Evolutionary conservation across 2,329 filamentous ascomycete species (phyloP).

Genomic region (Furcasterigmium sp.): DNA sequence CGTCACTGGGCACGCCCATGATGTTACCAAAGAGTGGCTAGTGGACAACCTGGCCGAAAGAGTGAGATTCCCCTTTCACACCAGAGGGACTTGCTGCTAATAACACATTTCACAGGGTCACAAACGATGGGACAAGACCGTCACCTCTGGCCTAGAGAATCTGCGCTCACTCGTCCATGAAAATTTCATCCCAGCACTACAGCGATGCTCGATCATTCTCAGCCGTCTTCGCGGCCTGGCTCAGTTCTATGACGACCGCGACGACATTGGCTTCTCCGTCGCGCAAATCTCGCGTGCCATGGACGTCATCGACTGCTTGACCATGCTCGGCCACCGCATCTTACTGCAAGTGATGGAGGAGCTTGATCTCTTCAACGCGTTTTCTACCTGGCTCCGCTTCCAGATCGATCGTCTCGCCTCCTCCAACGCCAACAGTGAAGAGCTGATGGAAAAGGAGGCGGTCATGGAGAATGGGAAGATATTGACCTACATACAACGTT

Average conservation of each 20-base stretch:
- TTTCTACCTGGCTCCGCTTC: constrained; percentile 78
- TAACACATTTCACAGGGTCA: constrained; percentile 61
- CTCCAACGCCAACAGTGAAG: constrained; percentile 56
- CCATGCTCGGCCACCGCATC: constrained; percentile 68
- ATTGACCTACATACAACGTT: constrained; percentile 70
- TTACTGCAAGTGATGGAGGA: constrained; percentile 70
- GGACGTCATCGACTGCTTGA: constrained; percentile 71
- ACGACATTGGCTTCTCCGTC: constrained; percentile 61
- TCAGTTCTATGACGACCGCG: constrained; percentile 65
- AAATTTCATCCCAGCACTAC: constrained; percentile 81
- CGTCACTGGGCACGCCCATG: constrained; percentile 74
- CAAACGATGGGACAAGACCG: constrained; percentile 91
- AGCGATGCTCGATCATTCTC: constrained; percentile 75
- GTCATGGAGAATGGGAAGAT: constrained; percentile 69
- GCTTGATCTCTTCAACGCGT: constrained; percentile 68
- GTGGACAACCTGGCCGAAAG: constrained; percentile 76
- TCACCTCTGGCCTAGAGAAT: constrained; percentile 70
- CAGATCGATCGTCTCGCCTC: constrained; percentile 75
- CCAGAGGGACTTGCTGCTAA: too few relatives aligned
- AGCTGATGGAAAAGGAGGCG: constrained; percentile 72
- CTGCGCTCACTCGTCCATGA: constrained; percentile 77
- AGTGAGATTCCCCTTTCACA: constrained; percentile 48
- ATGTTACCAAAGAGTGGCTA: constrained; percentile 78
- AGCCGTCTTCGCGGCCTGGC: constrained; percentile 80
- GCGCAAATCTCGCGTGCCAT: constrained; percentile 58